These are phyloP conservation scores for Aquilaria yunnanensis DNA, from an alignment of 345 rosid genomes.

Conservation along the genomic window DNA sequence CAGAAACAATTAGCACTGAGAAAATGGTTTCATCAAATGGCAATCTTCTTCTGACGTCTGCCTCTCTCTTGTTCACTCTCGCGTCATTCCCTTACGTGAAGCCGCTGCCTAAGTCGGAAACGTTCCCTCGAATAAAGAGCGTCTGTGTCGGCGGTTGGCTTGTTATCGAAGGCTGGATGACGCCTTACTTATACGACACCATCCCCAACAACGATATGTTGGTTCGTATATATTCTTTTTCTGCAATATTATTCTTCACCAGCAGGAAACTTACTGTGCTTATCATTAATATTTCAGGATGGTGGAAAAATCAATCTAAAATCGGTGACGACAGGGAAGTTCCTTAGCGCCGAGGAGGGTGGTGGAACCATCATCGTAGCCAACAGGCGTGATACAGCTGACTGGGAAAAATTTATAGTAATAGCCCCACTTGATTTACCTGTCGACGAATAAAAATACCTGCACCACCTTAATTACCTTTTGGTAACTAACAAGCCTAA, in stretches of 20 bases:
- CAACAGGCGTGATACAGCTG: slow-evolving; percentile 28
- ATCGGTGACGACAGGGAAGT: slow-evolving; percentile 40
- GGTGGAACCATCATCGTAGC: slow-evolving; percentile 47
- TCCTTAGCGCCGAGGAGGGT: slow-evolving; percentile 39
- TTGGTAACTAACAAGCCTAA: too few relatives aligned
- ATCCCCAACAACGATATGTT: slow-evolving; percentile 49
- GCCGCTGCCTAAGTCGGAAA: too few relatives aligned
- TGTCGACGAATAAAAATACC: too few relatives aligned
- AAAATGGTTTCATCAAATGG: too few relatives aligned
- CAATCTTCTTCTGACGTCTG: too few relatives aligned
- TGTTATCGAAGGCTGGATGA: slow-evolving; percentile 55
- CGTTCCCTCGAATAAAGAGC: slow-evolving; percentile 20
- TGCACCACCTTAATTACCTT: background rate
- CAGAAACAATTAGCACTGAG: too few relatives aligned
- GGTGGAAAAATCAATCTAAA: slow-evolving; percentile 41
- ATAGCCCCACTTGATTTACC: too few relatives aligned
- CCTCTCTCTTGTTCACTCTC: too few relatives aligned
- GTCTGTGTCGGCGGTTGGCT: slow-evolving; percentile 62
- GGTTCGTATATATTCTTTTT: slow-evolving; percentile 15
- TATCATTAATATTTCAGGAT: slow-evolving; percentile 21
- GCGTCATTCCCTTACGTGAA: too few relatives aligned
- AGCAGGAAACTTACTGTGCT: too few relatives aligned
- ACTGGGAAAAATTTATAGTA: too few relatives aligned
- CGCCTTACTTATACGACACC: slow-evolving; percentile 47
- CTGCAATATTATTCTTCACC: background rate